phyloP scores from a whole-genome alignment of 768 basidiomycete species.

The Leucocoprinus sp. region DNA sequence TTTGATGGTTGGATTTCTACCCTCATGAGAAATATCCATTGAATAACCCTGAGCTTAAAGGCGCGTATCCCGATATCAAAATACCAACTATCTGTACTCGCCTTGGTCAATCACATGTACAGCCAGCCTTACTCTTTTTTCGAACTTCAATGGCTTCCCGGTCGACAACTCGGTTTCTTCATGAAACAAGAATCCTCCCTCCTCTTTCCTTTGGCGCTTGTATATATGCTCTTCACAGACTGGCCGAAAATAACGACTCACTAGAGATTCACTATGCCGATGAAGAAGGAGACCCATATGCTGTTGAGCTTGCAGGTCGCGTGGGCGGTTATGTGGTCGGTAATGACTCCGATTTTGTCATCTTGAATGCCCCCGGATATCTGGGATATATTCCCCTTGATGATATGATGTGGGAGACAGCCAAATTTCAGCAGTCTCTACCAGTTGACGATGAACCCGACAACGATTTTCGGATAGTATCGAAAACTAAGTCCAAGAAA shows the following conservation, averaged over 20 bases:
- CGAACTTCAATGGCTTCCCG: constrained; percentile 66
- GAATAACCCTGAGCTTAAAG: constrained; percentile 27
- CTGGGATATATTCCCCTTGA: constrained; percentile 69
- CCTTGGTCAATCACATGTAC: constrained; percentile 46
- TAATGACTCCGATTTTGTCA: constrained; percentile 77
- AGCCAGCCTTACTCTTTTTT: constrained; percentile 68
- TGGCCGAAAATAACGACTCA: constrained; percentile 23
- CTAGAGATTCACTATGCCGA: constrained; percentile 67
- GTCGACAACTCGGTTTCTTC: constrained; percentile 55
- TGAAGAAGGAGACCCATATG: constrained; percentile 75
- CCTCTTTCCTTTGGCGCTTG: constrained; percentile 56
- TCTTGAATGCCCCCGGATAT: constrained; percentile 71
- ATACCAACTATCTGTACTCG: constrained; percentile 60
- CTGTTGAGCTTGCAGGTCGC: constrained; percentile 75
- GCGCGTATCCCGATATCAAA: constrained; percentile 64
- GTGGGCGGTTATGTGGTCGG: constrained; percentile 69
- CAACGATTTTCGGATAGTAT: constrained; percentile 53
- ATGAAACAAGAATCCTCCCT: constrained; percentile 68
- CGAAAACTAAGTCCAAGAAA: constrained; percentile 43
- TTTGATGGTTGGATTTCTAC: constrained; percentile 60
- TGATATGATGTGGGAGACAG: constrained; percentile 61
- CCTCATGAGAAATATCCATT: constrained; percentile 7
- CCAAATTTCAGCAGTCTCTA: constrained; percentile 20
- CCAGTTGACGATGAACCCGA: constrained; percentile 24
- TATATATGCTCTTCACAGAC: constrained; percentile 40